A percentile compares a stretch with the other conserved stretches of the same genome.
Evolutionary conservation across 306 rosid species (phyloP).

Genomic region (Quercus agrifolia): DNA sequence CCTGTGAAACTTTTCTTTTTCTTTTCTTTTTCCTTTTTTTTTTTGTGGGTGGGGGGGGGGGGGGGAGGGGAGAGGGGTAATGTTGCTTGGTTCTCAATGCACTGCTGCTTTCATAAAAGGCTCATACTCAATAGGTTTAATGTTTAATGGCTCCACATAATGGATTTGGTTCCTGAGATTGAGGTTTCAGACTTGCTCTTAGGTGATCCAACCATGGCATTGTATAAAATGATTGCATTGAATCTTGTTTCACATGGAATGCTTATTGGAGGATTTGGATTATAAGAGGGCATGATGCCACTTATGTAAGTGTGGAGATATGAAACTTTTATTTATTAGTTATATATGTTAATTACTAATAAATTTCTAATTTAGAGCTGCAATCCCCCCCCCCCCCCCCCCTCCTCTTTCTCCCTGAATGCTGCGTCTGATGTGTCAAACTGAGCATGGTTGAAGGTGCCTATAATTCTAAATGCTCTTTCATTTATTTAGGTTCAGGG

Average conservation of each 20-base stretch:
- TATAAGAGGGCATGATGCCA: not conserved
- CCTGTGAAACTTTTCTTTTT: not conserved
- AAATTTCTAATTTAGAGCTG: too few relatives aligned
- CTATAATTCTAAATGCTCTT: not conserved
- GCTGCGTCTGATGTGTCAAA: not conserved
- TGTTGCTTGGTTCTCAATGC: not conserved
- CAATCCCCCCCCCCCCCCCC: too few relatives aligned
- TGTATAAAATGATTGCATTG: not conserved
- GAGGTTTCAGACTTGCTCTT: not conserved
- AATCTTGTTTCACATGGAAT: not conserved
- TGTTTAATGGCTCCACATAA: not conserved
- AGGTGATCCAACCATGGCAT: not conserved
- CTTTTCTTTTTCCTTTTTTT: not conserved
- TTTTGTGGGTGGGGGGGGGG: not conserved
- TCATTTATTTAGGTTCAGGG: not conserved
- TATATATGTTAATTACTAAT: too few relatives aligned
- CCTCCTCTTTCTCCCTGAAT: not conserved
- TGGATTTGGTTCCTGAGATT: not conserved
- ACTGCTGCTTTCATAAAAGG: not conserved
- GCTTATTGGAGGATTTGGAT: not conserved
- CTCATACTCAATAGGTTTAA: too few relatives aligned
- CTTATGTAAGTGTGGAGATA: not conserved
- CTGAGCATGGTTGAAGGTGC: not conserved
- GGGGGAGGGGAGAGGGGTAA: not conserved
- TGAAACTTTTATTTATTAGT: too few relatives aligned